Conservation (phyloP, 768 basidiomycete genomes). For the Cubamyces sp. region DNA sequence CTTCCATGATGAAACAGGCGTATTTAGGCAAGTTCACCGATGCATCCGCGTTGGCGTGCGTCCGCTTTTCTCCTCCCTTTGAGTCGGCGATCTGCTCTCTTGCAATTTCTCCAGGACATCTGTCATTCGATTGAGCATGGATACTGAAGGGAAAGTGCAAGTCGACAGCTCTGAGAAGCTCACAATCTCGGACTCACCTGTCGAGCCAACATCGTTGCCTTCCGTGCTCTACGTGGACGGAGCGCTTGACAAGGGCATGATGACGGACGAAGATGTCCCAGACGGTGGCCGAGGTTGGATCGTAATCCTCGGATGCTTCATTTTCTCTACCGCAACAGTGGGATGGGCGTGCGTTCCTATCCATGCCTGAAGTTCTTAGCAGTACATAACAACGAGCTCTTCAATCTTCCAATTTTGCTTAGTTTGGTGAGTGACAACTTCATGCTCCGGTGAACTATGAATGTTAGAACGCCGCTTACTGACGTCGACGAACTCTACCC, state of each 20-base stretch:
- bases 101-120: too few relatives aligned
- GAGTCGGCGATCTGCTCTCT: too few relatives aligned
- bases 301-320: slow-evolving; percentile 38
- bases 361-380: background rate
- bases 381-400: background rate
- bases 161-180: background rate
- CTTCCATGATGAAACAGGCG: too few relatives aligned
- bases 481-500: background rate
- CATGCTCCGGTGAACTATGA: too few relatives aligned
- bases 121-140: background rate
- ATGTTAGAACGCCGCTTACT: background rate
- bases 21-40: too few relatives aligned
- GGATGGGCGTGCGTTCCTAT: slow-evolving; percentile 33
- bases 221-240: background rate
- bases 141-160: background rate
- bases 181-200: background rate
- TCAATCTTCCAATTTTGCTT: background rate
- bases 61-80: too few relatives aligned
- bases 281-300: slow-evolving; percentile 39
- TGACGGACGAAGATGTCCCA: slow-evolving; percentile 19
- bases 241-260: background rate
- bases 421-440: background rate
- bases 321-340: slow-evolving; percentile 29
- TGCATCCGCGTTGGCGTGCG: too few relatives aligned
- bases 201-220: background rate